Evolutionary conservation across 371 early-diverging fungal species (phyloP).

Genomic region (Actinomucor elegans): DNA sequence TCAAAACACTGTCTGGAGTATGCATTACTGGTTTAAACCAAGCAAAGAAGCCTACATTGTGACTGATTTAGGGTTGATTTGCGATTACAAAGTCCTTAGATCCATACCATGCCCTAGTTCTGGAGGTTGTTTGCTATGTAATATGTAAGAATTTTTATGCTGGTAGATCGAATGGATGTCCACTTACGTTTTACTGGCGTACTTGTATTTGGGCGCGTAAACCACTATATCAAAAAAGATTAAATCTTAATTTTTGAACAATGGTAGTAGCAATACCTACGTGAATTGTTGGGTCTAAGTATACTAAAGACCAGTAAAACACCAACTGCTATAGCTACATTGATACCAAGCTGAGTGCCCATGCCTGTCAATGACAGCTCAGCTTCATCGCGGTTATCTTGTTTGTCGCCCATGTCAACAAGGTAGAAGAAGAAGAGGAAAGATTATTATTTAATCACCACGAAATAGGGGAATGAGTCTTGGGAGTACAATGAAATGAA

Average conservation of each 20-base stretch:
- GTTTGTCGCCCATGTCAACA: background rate
- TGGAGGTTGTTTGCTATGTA: conserved; percentile 69
- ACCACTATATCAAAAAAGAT: conserved; percentile 14
- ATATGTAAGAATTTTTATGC: background rate
- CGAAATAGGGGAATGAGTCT: too few species aligned
- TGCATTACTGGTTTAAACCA: conserved; percentile 67
- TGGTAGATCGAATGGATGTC: background rate
- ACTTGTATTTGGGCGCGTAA: conserved; percentile 52
- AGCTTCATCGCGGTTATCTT: conserved; percentile 9
- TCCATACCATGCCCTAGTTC: conserved; percentile 36
- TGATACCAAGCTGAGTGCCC: conserved; percentile 50
- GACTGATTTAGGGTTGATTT: background rate
- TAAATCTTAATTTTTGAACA: background rate
- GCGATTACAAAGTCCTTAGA: background rate
- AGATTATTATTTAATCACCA: too few species aligned
- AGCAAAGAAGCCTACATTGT: conserved; percentile 47
- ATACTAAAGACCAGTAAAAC: conserved; percentile 43
- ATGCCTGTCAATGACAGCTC: conserved; percentile 37
- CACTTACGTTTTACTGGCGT: conserved; percentile 44
- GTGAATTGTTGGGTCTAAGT: conserved; percentile 52
- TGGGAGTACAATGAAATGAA: too few species aligned
- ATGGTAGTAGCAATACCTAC: conserved; percentile 22
- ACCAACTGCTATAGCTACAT: conserved; percentile 45
- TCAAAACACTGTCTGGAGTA: conserved; percentile 58
- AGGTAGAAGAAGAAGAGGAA: background rate